A percentile compares a stretch with the other conserved stretches of the same genome.
Conservation (phyloP, 305 asterid species). For the Petunia hybrid region DNA sequence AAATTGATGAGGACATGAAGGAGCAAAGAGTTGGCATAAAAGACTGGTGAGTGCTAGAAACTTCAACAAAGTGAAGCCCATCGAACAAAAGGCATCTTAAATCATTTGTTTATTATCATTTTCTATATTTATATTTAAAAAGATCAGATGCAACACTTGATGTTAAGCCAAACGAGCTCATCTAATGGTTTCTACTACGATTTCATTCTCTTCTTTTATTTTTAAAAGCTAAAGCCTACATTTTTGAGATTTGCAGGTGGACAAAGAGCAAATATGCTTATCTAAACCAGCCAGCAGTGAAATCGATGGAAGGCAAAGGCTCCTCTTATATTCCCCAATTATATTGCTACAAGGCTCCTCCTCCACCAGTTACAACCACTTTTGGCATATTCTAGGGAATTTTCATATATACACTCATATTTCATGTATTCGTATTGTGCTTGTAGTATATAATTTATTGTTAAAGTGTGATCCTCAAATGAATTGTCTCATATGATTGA, state of each 20-base stretch:
- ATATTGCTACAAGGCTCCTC: slow-evolving; percentile 36
- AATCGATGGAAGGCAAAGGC: slow-evolving; percentile 39
- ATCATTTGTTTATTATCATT: no score
- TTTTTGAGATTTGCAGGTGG: slow-evolving; percentile 60
- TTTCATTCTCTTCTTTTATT: neutral
- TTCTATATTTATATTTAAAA: no score
- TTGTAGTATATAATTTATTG: slow-evolving; percentile 23
- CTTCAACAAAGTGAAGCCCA: neutral
- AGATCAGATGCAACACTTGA: neutral
- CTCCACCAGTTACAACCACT: slow-evolving; percentile 34
- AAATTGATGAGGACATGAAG: slow-evolving; percentile 30
- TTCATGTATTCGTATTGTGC: slow-evolving; percentile 27
- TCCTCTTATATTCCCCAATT: slow-evolving; percentile 45
- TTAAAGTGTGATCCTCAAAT: slow-evolving; percentile 18
- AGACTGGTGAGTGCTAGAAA: slow-evolving; percentile 55
- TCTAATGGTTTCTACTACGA: neutral
- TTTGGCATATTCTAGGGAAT: slow-evolving; percentile 35
- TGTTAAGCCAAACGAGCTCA: neutral
- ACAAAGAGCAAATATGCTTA: slow-evolving; percentile 71
- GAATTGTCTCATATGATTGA: slow-evolving; percentile 10
- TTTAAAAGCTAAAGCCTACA: neutral
- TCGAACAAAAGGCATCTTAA: no score
- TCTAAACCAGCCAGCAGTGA: slow-evolving; percentile 56
- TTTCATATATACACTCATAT: neutral
- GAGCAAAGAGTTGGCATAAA: slow-evolving; percentile 54